Evolutionary conservation across 192 early-diverging fungal species (phyloP), one percentile per base, ranked within the genome.

Genomic region (Coemansia pectinata): DNA sequence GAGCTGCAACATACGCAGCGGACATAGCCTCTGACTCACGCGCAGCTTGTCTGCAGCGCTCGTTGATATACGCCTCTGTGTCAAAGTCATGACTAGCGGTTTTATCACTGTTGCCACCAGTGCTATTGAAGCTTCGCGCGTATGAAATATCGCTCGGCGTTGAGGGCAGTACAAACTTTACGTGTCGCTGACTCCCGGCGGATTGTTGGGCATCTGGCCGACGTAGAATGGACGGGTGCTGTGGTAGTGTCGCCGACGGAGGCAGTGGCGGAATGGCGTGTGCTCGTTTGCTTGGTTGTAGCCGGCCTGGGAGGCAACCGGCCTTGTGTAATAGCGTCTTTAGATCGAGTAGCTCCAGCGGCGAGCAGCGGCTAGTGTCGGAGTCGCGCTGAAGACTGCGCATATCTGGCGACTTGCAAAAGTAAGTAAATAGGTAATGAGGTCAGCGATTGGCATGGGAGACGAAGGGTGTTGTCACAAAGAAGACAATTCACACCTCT

Each of bases 291-390:
- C 72, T 72, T 1, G 79, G 79, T 2, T 58, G 65, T 12, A 65
- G 67, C 33, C 45, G 65, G n/a, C 69, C 65, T 11, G 79, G 47
- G 1, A 50, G 34, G 41, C 71, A 77, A 12, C 59, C 65, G 12
- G 72, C 45, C 27, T 67, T 69, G 39, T 71, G 72, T 41, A 82
- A 42, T 33, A 77, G 71, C 27, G 71, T 27, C 52, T 69, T 74
- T 27, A 82, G 62, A 19, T 74, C 74, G 2, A 62, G 52, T 48
- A 71, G 63, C 34, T 75, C 73, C 41, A 75, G 45, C 23, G 62
- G 69, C 19, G 74, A 67, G 61, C 71, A 76, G 25, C 73, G 41
- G 39, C 45, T 52, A 12, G 34, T 39, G 17, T 59, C 47, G 14
- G 38, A 3, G 10, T 58, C 29, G 29, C 55, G 27, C 55, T 33